phyloP scores from a whole-genome alignment of 805 yeast genomes.

The Blastobotrys chiropterorum region DNA sequence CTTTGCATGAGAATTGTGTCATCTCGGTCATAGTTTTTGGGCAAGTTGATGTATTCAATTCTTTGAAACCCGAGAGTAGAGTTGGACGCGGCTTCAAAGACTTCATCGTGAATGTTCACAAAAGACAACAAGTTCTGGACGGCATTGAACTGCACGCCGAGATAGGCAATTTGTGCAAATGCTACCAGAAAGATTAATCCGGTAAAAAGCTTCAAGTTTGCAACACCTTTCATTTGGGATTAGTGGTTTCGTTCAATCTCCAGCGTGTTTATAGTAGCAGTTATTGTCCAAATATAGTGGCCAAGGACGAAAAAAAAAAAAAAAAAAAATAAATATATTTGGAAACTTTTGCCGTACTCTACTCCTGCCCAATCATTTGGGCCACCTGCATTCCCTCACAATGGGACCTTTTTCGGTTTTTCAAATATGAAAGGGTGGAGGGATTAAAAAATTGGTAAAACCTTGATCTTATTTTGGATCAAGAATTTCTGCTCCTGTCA shows the following conservation, averaged over 20 bases:
- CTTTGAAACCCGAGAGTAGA: constrained; percentile 14
- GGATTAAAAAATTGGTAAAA: too few relatives aligned
- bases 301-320: too few relatives aligned
- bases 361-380: not conserved
- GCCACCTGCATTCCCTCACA: not conserved
- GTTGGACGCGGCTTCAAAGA: constrained; percentile 6
- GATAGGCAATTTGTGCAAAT: not conserved
- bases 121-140: not conserved
- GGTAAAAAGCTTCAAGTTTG: not conserved
- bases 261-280: too few relatives aligned
- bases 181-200: not conserved
- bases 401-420: not conserved
- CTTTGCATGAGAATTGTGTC: constrained; percentile 12
- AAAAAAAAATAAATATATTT: too few relatives aligned
- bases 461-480: too few relatives aligned
- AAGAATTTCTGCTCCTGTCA: too few relatives aligned
- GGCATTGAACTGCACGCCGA: not conserved
- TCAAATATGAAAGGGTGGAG: not conserved
- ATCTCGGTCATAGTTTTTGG: constrained; percentile 10
- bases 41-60: constrained; percentile 12
- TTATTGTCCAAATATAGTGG: not conserved
- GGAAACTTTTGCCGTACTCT: too few relatives aligned
- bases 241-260: too few relatives aligned
- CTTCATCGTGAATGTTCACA: not conserved
- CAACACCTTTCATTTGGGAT: not conserved